A percentile compares a stretch with the other conserved stretches of the same genome.
Evolutionary conservation across 768 basidiomycete species (phyloP).

Genomic region (Sistotremastrum suecicum): DNA sequence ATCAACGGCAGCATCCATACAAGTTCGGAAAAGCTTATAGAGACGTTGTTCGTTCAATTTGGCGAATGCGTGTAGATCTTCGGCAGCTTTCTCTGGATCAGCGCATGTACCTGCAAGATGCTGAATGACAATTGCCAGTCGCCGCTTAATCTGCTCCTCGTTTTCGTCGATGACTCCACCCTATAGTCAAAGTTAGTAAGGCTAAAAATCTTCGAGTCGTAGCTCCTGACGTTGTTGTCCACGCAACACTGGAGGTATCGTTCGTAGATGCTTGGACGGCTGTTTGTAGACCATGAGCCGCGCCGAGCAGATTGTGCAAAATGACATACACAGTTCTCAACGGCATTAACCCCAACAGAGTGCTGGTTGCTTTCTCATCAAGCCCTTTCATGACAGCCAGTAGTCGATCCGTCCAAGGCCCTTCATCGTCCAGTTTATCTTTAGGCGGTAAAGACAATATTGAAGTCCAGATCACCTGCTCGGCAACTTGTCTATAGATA

Average conservation of each 20-base stretch:
- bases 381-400: conserved; percentile 59
- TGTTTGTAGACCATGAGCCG: conserved; percentile 12
- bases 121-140: conserved; percentile 40
- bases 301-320: conserved; percentile 1
- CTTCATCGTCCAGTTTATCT: conserved; percentile 41
- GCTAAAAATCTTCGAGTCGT: neutral
- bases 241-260: conserved; percentile 61
- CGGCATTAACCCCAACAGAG: conserved; percentile 46
- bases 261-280: conserved; percentile 59
- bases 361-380: conserved; percentile 39
- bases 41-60: conserved; percentile 74
- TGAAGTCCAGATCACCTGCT: conserved; percentile 54
- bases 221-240: conserved; percentile 63
- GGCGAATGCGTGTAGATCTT: conserved; percentile 74
- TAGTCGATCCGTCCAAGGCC: conserved; percentile 73
- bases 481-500: conserved; percentile 37
- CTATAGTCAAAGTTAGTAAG: conserved; percentile 24
- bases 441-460: conserved; percentile 66
- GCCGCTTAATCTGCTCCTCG: conserved; percentile 45
- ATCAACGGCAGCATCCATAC: conserved; percentile 76
- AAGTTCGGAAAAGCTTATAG: conserved; percentile 71
- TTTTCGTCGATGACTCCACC: conserved; percentile 84
- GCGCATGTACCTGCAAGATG: conserved; percentile 44
- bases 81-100: conserved; percentile 59
- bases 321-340: conserved; percentile 46